phyloP scores from a whole-genome alignment of 345 rosid species.

The Eucalyptus caleyi region DNA sequence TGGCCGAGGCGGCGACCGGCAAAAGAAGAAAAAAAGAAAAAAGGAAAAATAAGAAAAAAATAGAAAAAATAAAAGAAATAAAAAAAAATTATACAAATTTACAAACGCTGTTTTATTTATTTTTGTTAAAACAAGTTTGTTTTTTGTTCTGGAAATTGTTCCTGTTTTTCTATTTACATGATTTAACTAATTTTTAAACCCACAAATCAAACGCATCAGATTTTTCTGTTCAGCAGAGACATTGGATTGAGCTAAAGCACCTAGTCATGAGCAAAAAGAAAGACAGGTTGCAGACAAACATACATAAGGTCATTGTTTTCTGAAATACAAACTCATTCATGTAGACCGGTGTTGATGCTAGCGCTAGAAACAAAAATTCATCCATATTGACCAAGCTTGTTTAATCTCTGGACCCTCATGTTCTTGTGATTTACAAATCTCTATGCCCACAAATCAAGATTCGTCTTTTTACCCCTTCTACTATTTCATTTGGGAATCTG shows the following conservation, averaged over 20 bases:
- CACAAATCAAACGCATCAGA: no score
- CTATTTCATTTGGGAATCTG: background rate
- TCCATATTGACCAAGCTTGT: background rate
- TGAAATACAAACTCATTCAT: background rate
- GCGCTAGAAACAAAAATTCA: background rate
- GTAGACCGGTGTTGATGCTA: background rate
- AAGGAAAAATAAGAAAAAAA: no score
- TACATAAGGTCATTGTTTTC: background rate
- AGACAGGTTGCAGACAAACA: background rate
- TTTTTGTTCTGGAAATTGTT: no score
- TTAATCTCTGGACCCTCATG: background rate
- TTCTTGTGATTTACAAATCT: background rate
- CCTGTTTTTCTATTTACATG: no score
- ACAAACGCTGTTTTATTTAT: no score
- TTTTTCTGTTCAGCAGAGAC: background rate
- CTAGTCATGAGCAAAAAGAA: background rate
- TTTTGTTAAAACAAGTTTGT: no score
- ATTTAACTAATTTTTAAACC: background rate
- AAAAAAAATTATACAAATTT: no score
- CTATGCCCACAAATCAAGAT: background rate
- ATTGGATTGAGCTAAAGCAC: background rate
- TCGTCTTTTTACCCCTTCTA: background rate
- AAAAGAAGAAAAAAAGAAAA: no score
- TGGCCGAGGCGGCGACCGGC: no score
- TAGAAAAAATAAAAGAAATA: no score